Conservation (phyloP, 805 yeast genomes). For the Candida tibetensis region DNA sequence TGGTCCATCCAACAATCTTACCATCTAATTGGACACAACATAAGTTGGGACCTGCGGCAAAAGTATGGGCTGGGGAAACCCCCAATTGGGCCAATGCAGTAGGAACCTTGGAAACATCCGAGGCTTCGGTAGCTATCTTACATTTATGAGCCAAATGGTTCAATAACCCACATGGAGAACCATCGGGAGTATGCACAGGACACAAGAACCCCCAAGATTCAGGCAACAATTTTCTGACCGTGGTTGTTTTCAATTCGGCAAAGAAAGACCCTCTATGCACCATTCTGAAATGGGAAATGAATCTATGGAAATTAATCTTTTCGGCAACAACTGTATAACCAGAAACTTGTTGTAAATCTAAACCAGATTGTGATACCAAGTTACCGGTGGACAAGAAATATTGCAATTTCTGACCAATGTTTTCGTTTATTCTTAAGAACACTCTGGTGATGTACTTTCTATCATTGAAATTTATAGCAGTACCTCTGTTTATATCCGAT, state of each 20-base stretch:
- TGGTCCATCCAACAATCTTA: constrained; percentile 86
- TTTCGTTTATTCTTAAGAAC: constrained; percentile 77
- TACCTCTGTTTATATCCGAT: constrained; percentile 75
- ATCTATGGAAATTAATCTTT: constrained; percentile 94
- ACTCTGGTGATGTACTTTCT: constrained; percentile 79
- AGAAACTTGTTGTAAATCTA: constrained; percentile 95
- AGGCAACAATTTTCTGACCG: constrained; percentile 93
- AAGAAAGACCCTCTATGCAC: constrained; percentile 99
- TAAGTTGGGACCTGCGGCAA: constrained; percentile 82
- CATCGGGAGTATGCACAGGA: constrained; percentile 99
- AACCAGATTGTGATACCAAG: constrained; percentile 92
- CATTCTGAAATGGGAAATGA: constrained; percentile 98
- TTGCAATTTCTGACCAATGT: constrained; percentile 91
- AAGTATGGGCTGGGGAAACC: constrained; percentile 73
- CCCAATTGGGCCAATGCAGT: constrained; percentile 67
- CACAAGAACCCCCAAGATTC: constrained; percentile 99
- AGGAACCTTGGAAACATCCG: constrained; percentile 75
- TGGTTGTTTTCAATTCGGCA: constrained; percentile 95
- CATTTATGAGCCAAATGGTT: constrained; percentile 97
- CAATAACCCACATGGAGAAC: constrained; percentile 97
- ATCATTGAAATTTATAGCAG: constrained; percentile 79
- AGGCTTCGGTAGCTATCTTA: constrained; percentile 70
- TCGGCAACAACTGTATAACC: constrained; percentile 99
- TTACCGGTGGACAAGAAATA: constrained; percentile 97
- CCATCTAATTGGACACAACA: constrained; percentile 96